A percentile compares a stretch with the other conserved stretches of the same genome.
These are phyloP conservation scores for Gynostemma pentaphyllum DNA, from an alignment of 306 rosid genomes.

Conservation along the genomic window DNA sequence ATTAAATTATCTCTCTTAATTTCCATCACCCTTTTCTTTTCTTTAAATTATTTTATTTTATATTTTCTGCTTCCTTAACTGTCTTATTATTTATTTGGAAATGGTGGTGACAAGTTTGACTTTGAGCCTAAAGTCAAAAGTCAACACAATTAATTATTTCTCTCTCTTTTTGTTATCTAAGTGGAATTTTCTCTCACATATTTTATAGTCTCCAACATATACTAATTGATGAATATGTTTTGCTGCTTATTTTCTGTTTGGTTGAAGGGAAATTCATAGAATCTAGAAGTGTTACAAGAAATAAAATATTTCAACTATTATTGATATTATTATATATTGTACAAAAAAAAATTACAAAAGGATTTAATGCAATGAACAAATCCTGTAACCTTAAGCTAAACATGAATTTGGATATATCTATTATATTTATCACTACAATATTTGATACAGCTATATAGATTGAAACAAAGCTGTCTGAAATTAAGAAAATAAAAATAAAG, in stretches of 20 bases:
- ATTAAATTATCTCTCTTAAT: not conserved
- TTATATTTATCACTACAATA: not conserved
- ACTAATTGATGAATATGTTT: too few species aligned
- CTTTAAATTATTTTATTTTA: not conserved
- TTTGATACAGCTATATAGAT: not conserved
- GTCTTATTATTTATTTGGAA: not conserved
- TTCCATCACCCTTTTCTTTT: too few species aligned
- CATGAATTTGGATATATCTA: not conserved
- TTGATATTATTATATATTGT: not conserved
- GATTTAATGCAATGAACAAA: constrained; percentile 7
- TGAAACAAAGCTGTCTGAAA: not conserved
- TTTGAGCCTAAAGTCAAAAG: not conserved
- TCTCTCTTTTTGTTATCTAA: not conserved
- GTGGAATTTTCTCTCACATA: not conserved
- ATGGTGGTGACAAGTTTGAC: not conserved
- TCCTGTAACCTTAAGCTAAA: not conserved
- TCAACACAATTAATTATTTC: not conserved
- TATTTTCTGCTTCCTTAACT: not conserved
- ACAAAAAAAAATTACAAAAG: not conserved
- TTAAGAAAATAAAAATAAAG: not conserved
- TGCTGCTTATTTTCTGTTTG: not conserved
- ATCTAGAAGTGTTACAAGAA: too few species aligned
- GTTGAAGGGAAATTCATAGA: not conserved
- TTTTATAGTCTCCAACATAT: too few species aligned
- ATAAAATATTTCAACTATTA: not conserved